Base-by-base conservation (phyloP, 371 early-diverging fungal species). In the Capillidium rhysosporum region DNA sequence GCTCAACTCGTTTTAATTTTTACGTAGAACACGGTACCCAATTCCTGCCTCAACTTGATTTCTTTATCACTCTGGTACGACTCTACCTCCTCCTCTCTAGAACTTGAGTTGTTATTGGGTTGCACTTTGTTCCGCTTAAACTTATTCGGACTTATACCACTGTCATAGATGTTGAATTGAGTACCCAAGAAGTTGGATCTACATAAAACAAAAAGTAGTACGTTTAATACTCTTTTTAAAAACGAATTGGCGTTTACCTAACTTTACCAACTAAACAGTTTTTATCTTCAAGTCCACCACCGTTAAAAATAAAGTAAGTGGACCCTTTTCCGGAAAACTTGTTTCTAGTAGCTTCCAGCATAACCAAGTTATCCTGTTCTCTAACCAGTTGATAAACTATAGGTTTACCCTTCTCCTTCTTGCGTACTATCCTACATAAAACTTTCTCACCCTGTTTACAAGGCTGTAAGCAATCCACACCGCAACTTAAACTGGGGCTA, bases 1-100 rank as follows among this genome's bases (percentile, higher is more conserved):
- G 28, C 16, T 23, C 48, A 49, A 53, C 40, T 16, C 21, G 38
- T 9, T 30, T 30, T 9, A 21, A 29, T 14, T 46, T 24, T 1
- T 69, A 86, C 86, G 64, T 91, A 90, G 47, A 82, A 68, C 14
- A 89, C 87, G 0, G 80, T 77, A 2, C 79, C 86, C 10, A 82
- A 65, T 61, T 90, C 91, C 52, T 79, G 71, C 54, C 85, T 68
- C 8, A 71, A 45, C 26, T 20, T 12, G 26, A 24, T 1, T n/a
- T 45, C 34, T 20, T 45, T 49, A 18, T 26, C 21, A 16, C 29
- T 34, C 34, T 34, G 34, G 12, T 34, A 9, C 86, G 92, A 0
- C 89, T 93, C 59, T 93, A 89, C 61, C 71, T 90, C 14, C 89
- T 90, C 0, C 84, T 87, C 56, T 92, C 94, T 1, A 89, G 89